Percentiles rank a stretch among this genome's conserved stretches.
Evolutionary conservation across 768 basidiomycete species (phyloP).

Genomic region (Podaxis sp.): DNA sequence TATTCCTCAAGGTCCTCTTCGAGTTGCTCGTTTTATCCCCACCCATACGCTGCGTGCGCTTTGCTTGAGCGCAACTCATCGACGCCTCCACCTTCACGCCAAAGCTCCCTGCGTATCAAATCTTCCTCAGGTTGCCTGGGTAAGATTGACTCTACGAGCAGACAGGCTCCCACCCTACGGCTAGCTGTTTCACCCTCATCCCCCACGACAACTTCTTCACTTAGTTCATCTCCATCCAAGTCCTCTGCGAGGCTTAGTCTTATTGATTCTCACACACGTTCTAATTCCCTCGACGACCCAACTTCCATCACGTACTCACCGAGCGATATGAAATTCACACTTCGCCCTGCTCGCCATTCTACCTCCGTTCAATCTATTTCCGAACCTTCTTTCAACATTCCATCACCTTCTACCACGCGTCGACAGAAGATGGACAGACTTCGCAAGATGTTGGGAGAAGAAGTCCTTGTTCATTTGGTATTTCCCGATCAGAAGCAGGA

Average conservation of each 20-base stretch:
- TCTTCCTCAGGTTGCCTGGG: not conserved
- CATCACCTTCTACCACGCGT: slow-evolving; percentile 40
- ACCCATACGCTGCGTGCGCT: slow-evolving; percentile 14
- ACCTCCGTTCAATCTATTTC: slow-evolving; percentile 26
- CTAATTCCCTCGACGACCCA: slow-evolving; percentile 6
- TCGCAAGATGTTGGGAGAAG: slow-evolving; percentile 59
- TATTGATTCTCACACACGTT: slow-evolving; percentile 6
- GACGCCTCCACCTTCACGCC: slow-evolving; percentile 1
- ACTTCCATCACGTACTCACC: not conserved
- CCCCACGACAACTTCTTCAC: slow-evolving; percentile 18
- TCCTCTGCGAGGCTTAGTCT: slow-evolving; percentile 5
- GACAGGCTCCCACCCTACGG: slow-evolving; percentile 21
- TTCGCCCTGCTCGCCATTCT: slow-evolving; percentile 21
- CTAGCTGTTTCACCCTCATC: slow-evolving; percentile 26
- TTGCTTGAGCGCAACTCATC: not conserved
- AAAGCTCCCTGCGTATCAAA: not conserved
- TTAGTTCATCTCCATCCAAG: slow-evolving; percentile 2
- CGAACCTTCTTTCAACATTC: slow-evolving; percentile 37
- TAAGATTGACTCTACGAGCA: slow-evolving; percentile 5
- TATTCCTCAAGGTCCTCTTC: slow-evolving; percentile 24
- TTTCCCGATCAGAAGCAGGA: slow-evolving; percentile 38
- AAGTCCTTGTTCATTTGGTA: slow-evolving; percentile 60
- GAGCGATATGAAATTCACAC: slow-evolving; percentile 12
- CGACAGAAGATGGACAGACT: slow-evolving; percentile 65
- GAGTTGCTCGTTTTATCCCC: slow-evolving; percentile 16